Conservation (phyloP, 768 basidiomycete genomes). For the Tremella fuciformis region DNA sequence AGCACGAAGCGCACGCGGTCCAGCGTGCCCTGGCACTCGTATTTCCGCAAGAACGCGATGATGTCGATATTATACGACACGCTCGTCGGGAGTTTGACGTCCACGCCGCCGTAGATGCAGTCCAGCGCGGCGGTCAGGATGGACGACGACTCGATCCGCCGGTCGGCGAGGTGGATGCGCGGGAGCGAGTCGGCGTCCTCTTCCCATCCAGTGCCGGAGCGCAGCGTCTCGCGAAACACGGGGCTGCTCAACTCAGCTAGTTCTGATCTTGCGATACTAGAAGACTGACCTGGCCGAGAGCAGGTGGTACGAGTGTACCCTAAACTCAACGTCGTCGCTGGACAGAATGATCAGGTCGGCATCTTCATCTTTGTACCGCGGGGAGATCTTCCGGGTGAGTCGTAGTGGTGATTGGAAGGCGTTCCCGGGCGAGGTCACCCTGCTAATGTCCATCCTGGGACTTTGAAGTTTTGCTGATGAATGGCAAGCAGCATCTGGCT, state of each 20-base stretch:
- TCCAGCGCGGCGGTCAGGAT: neutral
- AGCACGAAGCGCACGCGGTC: constrained; percentile 1
- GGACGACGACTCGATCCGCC: neutral
- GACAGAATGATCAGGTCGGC: constrained; percentile 3
- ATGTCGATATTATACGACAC: neutral
- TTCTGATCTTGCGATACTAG: neutral
- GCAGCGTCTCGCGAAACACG: constrained; percentile 1
- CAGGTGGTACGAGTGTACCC: constrained; percentile 3
- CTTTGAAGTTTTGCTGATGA: neutral
- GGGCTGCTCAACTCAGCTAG: neutral
- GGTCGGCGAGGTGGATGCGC: neutral
- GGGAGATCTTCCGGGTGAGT: constrained; percentile 1
- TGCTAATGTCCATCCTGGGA: neutral
- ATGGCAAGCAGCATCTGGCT: neutral
- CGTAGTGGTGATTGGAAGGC: neutral
- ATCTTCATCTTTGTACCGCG: constrained; percentile 1
- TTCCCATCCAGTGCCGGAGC: neutral
- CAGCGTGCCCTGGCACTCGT: constrained; percentile 1
- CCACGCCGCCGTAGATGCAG: neutral
- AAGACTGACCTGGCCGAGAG: neutral
- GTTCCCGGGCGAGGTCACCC: neutral
- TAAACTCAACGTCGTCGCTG: constrained; percentile 1
- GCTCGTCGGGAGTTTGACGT: neutral
- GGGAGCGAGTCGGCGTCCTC: neutral
- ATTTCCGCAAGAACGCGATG: neutral